Evolutionary conservation across 176 grass and related monocot species (phyloP).

Genomic region (Dactylis glomerata): DNA sequence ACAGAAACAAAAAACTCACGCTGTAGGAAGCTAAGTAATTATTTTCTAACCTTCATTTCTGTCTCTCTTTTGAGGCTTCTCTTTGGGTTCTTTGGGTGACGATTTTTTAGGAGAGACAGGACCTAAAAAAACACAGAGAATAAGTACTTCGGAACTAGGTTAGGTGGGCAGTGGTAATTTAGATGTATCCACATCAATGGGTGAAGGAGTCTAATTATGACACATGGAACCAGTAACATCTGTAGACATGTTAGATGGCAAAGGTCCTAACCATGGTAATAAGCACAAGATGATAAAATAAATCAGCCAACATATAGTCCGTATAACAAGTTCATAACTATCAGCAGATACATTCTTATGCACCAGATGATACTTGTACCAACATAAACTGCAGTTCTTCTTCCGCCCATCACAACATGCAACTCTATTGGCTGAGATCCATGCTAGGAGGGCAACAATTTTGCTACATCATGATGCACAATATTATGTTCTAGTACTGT

Average conservation of each 20-base stretch:
- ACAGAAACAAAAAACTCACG: slow-evolving; percentile 25
- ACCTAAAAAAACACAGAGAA: slow-evolving; percentile 44
- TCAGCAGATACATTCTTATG: slow-evolving; percentile 5
- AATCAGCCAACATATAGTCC: neutral
- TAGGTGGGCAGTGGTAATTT: neutral
- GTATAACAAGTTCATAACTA: slow-evolving; percentile 6
- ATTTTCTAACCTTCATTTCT: slow-evolving; percentile 73
- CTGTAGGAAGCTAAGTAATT: slow-evolving; percentile 5
- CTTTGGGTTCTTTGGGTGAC: slow-evolving; percentile 75
- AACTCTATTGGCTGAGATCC: neutral
- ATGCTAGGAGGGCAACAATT: slow-evolving; percentile 5
- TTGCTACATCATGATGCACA: neutral
- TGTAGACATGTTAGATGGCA: slow-evolving; percentile 27
- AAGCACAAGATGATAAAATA: neutral
- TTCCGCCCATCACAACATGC: neutral
- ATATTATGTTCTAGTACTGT: neutral
- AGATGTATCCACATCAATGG: neutral
- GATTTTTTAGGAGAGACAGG: slow-evolving; percentile 49
- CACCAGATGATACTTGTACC: neutral
- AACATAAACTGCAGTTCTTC: neutral
- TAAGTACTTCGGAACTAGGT: slow-evolving; percentile 13
- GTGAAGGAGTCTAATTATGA: slow-evolving; percentile 20
- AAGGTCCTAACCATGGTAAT: slow-evolving; percentile 8
- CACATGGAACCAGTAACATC: neutral
- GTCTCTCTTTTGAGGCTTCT: slow-evolving; percentile 82